Base-by-base conservation (phyloP, 371 early-diverging fungal species). In the Haplosporangium sp. region DNA sequence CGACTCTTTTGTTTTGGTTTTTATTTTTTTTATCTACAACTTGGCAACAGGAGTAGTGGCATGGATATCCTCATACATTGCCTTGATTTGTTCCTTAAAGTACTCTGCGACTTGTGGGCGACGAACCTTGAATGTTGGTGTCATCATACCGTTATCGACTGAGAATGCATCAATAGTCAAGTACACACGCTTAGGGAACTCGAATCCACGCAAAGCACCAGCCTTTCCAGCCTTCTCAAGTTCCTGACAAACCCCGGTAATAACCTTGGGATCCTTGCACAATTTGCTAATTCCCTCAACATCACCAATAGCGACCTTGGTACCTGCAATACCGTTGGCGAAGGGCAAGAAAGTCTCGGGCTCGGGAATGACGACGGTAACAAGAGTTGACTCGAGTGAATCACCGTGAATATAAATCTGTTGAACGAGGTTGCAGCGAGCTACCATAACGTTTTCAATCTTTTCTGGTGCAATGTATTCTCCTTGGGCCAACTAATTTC, bases 391-490 rank as follows among this genome's bases (percentile, higher is more conserved):
- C 82, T 95, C 91, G 40, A 96, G 82, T 34, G 95, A 92, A 72
- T 97, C 96, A 64, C 98, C 99, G 77, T 96, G 92, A 3, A 97
- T 92, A 77, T 89, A 95, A 65, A 85, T 94, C 83, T 88, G 89
- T 69, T 78, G 76, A 5, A 92, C 71, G 10, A 85, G 77, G 52
- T 74, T 74, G 66, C 76, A 75, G 56, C 77, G 78, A 4, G 76
- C 66, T 39, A 69, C 84, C 74, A 92, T 76, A 40, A 78, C 61
- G 61, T 77, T 82, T 65, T 86, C 86, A 52, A 86, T 90, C 85
- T 97, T 98, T 82, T 99, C 99, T 10, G 99, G 99, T 0, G 98
- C 97, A 79, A 99, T 92, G 87, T 98, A 99, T 88, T 99, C 99
- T 58, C 98, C 98, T 72, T 92, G 93, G 7, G 88, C 83, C 61